A percentile compares a stretch with the other conserved stretches of the same genome.
phyloP scores from a whole-genome alignment of 148 eudicot genomes.

The Dysphania ambrosioides region DNA sequence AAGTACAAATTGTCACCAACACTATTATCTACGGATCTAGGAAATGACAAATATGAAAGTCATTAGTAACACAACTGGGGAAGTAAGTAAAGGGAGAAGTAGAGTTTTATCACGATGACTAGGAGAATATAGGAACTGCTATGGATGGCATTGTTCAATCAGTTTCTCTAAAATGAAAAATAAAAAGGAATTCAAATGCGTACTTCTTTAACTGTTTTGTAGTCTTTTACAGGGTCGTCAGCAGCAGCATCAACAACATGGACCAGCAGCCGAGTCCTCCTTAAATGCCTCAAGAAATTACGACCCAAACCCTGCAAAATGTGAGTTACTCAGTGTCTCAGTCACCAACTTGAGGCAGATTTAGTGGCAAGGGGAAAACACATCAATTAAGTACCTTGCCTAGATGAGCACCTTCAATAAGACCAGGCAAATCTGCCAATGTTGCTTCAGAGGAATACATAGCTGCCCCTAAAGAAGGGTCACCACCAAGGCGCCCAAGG shows the following conservation, averaged over 20 bases:
- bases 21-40: background rate
- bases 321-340: slow-evolving; percentile 14
- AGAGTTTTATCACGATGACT: background rate
- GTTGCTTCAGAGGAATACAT: slow-evolving; percentile 86
- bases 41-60: background rate
- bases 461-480: slow-evolving; percentile 81
- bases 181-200: too few species aligned
- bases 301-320: slow-evolving; percentile 87
- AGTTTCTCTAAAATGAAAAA: background rate
- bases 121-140: background rate
- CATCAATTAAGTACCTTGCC: slow-evolving; percentile 64
- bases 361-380: background rate
- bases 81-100: background rate
- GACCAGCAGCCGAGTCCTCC: slow-evolving; percentile 87
- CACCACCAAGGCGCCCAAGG: slow-evolving; percentile 94
- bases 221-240: slow-evolving; percentile 77
- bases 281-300: slow-evolving; percentile 84
- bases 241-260: slow-evolving; percentile 96
- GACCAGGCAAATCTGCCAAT: slow-evolving; percentile 93
- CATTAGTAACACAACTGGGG: background rate
- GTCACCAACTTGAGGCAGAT: slow-evolving; percentile 7
- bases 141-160: background rate
- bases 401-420: slow-evolving; percentile 91
- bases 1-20: background rate
- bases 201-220: slow-evolving; percentile 93